These are phyloP conservation scores for Dissophora globulifera DNA, from an alignment of 192 early-diverging fungal genomes.

Conservation along the genomic window DNA sequence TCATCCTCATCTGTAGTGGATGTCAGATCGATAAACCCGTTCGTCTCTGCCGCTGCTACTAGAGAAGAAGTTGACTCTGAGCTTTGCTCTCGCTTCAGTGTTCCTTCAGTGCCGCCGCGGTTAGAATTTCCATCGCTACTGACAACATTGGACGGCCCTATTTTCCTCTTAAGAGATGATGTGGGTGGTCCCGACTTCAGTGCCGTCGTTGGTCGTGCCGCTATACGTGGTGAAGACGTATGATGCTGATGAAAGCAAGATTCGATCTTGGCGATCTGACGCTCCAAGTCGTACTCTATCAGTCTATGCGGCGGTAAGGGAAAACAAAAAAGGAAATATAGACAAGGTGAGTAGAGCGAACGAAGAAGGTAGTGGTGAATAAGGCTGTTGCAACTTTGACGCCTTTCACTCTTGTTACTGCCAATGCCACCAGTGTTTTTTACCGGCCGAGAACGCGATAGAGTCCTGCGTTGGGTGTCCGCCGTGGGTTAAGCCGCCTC, in stretches of 20 bases:
- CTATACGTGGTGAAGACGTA: neutral
- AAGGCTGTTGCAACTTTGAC: too few species aligned
- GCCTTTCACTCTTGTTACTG: neutral
- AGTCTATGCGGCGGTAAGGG: neutral
- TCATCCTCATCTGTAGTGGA: conserved; percentile 12
- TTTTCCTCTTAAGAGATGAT: too few species aligned
- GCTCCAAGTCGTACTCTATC: conserved; percentile 4
- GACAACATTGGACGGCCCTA: too few species aligned
- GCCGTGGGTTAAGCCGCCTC: conserved; percentile 21
- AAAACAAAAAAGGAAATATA: conserved; percentile 4
- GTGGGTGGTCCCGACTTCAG: too few species aligned
- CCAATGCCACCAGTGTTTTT: too few species aligned
- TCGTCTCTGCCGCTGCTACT: neutral
- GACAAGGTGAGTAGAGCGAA: too few species aligned
- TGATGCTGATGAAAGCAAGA: conserved; percentile 27
- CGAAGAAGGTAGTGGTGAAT: too few species aligned
- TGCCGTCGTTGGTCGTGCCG: too few species aligned
- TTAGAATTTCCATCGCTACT: too few species aligned
- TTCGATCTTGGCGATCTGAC: conserved; percentile 10
- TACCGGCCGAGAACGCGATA: conserved; percentile 32
- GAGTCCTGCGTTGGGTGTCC: conserved; percentile 8
- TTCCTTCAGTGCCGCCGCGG: too few species aligned
- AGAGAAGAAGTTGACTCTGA: too few species aligned
- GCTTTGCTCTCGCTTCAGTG: neutral
- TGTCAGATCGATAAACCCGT: conserved; percentile 19